phyloP scores from a whole-genome alignment of 2,329 filamentous ascomycete species.

The Talaromyces sp. region DNA sequence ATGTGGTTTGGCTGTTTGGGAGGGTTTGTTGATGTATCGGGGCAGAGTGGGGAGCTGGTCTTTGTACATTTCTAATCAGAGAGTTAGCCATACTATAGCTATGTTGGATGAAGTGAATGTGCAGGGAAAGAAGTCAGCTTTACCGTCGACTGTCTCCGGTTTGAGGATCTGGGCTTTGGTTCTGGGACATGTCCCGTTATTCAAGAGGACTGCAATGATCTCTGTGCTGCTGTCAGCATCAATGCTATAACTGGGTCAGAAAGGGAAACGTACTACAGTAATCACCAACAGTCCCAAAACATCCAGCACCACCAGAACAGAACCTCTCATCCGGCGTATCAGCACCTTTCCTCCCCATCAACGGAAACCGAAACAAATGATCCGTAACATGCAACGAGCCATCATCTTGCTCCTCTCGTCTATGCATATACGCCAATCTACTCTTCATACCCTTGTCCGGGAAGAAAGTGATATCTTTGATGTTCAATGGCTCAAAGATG shows the following conservation, averaged over 20 bases:
- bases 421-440: conserved; percentile 55
- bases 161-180: conserved; percentile 51
- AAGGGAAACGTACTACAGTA: conserved; percentile 48
- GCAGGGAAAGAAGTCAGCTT: neutral
- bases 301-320: conserved; percentile 56
- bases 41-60: conserved; percentile 57
- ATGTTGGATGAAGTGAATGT: neutral
- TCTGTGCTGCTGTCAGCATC: conserved; percentile 29
- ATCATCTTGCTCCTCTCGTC: conserved; percentile 39
- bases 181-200: conserved; percentile 54
- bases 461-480: conserved; percentile 54
- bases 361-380: conserved; percentile 12
- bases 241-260: neutral
- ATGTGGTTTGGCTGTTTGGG: conserved; percentile 46
- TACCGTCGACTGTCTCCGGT: conserved; percentile 47
- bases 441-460: conserved; percentile 51
- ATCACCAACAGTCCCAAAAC: conserved; percentile 56
- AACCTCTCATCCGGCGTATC: neutral
- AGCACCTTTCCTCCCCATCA: neutral
- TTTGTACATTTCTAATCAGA: conserved; percentile 49
- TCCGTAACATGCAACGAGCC: conserved; percentile 25
- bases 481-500: conserved; percentile 45
- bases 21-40: conserved; percentile 46
- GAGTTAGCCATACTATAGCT: neutral
- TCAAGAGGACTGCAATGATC: conserved; percentile 55